phyloP scores from a whole-genome alignment of 2,329 filamentous ascomycete genomes.

The Lasiodiplodia hormozganensis region DNA sequence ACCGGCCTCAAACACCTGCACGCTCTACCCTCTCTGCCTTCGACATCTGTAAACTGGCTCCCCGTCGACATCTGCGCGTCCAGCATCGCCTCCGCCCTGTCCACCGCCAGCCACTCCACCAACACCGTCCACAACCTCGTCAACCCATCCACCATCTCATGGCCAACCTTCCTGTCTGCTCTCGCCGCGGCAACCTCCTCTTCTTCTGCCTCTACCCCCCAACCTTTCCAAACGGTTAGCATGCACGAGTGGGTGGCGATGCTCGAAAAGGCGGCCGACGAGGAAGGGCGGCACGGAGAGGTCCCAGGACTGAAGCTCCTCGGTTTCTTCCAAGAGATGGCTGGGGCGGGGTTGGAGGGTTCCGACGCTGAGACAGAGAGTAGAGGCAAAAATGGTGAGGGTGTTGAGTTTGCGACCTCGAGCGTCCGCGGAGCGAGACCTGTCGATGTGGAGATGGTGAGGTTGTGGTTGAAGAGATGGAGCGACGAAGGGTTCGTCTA shows the following conservation, averaged over 20 bases:
- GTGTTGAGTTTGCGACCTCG: slow-evolving; percentile 10
- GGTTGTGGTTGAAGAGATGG: slow-evolving; percentile 1
- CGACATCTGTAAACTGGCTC: slow-evolving; percentile 29
- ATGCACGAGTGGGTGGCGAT: slow-evolving; percentile 28
- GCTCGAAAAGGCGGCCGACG: slow-evolving; percentile 6
- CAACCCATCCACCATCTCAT: slow-evolving; percentile 26
- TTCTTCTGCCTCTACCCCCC: background rate
- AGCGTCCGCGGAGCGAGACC: slow-evolving; percentile 5
- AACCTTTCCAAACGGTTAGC: slow-evolving; percentile 15
- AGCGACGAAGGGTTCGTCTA: background rate
- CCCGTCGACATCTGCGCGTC: slow-evolving; percentile 30
- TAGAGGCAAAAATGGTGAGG: background rate
- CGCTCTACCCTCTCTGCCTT: slow-evolving; percentile 25
- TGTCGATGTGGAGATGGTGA: background rate
- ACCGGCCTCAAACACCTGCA: slow-evolving; percentile 29
- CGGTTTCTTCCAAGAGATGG: slow-evolving; percentile 30
- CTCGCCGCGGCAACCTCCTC: slow-evolving; percentile 18
- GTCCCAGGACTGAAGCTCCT: slow-evolving; percentile 30
- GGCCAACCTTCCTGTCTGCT: slow-evolving; percentile 20
- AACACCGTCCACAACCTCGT: slow-evolving; percentile 31
- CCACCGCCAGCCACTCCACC: background rate
- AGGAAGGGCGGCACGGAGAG: background rate
- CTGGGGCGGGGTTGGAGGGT: background rate
- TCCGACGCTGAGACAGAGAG: background rate
- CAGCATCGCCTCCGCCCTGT: slow-evolving; percentile 4